phyloP scores from a whole-genome alignment of 2,329 filamentous ascomycete species.

The Aquanectria penicillioides region DNA sequence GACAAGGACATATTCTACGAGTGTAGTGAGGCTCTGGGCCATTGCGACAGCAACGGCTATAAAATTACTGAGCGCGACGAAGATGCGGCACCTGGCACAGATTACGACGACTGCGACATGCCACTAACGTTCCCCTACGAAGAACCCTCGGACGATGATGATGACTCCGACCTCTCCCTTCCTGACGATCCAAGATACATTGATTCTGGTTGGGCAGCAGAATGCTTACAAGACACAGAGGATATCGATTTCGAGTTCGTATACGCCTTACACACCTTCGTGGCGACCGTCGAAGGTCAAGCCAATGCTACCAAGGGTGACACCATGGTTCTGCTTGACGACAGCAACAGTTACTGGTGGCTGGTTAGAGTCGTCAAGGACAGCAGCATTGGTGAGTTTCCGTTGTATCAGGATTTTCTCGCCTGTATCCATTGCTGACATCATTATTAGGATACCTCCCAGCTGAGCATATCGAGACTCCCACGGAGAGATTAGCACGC shows the following conservation, averaged over 20 bases:
- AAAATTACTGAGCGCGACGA: conserved; percentile 40
- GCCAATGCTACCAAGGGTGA: conserved; percentile 98
- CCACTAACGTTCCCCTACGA: conserved; percentile 58
- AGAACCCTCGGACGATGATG: conserved; percentile 59
- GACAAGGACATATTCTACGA: conserved; percentile 32
- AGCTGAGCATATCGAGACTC: conserved; percentile 98
- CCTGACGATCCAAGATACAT: conserved; percentile 69
- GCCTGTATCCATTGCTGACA: no score
- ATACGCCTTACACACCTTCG: conserved; percentile 96
- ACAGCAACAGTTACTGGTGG: conserved; percentile 99
- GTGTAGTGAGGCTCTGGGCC: conserved; percentile 19
- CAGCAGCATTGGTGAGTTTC: conserved; percentile 80
- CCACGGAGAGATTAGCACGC: conserved; percentile 90
- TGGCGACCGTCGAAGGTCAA: conserved; percentile 97
- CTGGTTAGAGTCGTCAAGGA: conserved; percentile 97
- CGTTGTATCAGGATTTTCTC: background rate
- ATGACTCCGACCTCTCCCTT: conserved; percentile 70
- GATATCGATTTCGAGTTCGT: conserved; percentile 99
- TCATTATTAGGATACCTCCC: conserved; percentile 96
- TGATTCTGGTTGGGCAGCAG: conserved; percentile 78
- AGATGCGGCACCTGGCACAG: conserved; percentile 35
- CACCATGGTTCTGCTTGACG: conserved; percentile 97
- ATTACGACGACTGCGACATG: conserved; percentile 39
- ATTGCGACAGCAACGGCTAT: conserved; percentile 24
- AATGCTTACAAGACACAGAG: conserved; percentile 93